These are phyloP conservation scores for Ascomycota sp. DNA, from an alignment of 2,329 filamentous ascomycete species.

Conservation along the genomic window DNA sequence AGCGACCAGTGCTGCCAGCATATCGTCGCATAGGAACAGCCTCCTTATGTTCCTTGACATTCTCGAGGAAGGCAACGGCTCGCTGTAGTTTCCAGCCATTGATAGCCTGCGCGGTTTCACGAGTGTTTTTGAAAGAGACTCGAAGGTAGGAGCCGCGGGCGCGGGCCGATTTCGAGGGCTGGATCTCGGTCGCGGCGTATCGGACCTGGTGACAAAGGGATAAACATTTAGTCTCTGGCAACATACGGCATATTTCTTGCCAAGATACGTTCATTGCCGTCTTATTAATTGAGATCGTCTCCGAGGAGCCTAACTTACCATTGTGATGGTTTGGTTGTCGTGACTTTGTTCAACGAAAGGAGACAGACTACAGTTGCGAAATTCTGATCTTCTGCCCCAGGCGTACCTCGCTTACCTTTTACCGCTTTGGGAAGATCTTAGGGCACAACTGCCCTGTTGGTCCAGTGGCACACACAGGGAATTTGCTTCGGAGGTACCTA, in stretches of 20 bases:
- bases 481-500: background rate
- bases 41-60: constrained; percentile 92
- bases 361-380: constrained; percentile 23
- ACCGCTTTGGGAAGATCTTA: constrained; percentile 17
- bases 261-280: background rate
- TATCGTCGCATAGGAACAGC: constrained; percentile 96
- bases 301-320: constrained; percentile 23
- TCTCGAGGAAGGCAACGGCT: constrained; percentile 90
- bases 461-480: background rate
- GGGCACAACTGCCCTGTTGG: constrained; percentile 18
- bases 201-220: constrained; percentile 41
- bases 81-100: constrained; percentile 97
- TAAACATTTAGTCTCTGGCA: background rate
- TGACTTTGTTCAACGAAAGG: constrained; percentile 27
- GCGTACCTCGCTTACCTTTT: constrained; percentile 19
- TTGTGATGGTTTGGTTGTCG: constrained; percentile 30
- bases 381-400: constrained; percentile 25
- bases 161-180: constrained; percentile 81
- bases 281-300: background rate
- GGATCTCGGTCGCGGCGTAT: constrained; percentile 82
- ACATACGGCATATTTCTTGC: background rate
- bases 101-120: constrained; percentile 97
- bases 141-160: constrained; percentile 96
- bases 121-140: constrained; percentile 99
- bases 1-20: constrained; percentile 83